Conservation (phyloP, 768 basidiomycete genomes). For the Lyophyllum semitale region DNA sequence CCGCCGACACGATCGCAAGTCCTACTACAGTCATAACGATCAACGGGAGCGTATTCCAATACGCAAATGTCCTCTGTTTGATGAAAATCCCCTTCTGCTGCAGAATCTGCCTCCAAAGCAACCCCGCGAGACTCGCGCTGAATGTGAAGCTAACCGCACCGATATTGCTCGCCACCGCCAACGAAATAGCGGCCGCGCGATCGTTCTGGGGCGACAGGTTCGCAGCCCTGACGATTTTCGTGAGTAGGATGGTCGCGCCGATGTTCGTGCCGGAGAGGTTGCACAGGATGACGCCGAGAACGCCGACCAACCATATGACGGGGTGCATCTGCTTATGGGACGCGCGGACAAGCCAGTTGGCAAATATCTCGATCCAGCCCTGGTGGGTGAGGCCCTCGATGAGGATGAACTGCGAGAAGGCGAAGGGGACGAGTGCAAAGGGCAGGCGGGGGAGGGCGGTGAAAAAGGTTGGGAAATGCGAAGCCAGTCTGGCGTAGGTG, state of each 20-base stretch:
- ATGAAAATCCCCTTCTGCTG: constrained; percentile 71
- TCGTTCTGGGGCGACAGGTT: constrained; percentile 33
- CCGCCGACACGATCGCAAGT: constrained; percentile 70
- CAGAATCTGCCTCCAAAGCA: constrained; percentile 81
- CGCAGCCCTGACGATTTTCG: constrained; percentile 69
- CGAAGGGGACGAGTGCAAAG: constrained; percentile 84
- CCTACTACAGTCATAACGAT: constrained; percentile 66
- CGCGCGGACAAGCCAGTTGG: constrained; percentile 58
- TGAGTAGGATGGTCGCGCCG: constrained; percentile 86
- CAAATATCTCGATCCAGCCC: constrained; percentile 90
- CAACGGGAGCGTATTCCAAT: constrained; percentile 71
- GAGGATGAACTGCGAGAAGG: constrained; percentile 93
- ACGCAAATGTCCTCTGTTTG: constrained; percentile 62
- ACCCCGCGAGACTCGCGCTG: constrained; percentile 83
- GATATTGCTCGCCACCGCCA: constrained; percentile 87
- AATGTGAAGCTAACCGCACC: constrained; percentile 92
- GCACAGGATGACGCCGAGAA: constrained; percentile 73
- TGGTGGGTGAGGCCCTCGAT: constrained; percentile 80
- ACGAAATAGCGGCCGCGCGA: constrained; percentile 67
- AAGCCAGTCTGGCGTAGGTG: constrained; percentile 20
- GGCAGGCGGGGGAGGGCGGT: constrained; percentile 71
- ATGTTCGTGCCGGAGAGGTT: constrained; percentile 90
- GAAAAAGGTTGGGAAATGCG: constrained; percentile 71
- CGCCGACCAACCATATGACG: constrained; percentile 67
- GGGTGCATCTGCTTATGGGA: constrained; percentile 44